These are phyloP conservation scores for Rutidosis leptorrhynchoides DNA, from an alignment of 129 eudicot species.

Conservation along the genomic window DNA sequence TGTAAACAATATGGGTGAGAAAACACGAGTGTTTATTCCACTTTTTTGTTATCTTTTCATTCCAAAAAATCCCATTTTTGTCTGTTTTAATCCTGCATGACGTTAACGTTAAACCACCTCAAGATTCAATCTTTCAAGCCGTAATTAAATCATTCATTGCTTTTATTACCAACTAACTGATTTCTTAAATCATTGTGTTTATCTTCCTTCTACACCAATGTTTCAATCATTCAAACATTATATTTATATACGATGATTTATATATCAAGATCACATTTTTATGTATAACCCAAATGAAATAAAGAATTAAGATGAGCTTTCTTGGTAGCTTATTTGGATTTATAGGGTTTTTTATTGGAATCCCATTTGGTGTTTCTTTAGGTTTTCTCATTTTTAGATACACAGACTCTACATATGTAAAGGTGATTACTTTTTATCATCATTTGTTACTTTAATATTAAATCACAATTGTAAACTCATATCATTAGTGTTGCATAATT, in stretches of 20 bases:
- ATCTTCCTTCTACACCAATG: constrained; percentile 26
- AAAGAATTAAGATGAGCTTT: constrained; percentile 41
- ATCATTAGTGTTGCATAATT: neutral
- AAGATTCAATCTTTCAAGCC: constrained; percentile 35
- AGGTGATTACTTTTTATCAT: constrained; percentile 35
- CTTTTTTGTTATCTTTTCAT: neutral
- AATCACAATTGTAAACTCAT: neutral
- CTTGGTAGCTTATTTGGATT: constrained; percentile 49
- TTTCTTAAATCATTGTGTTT: constrained; percentile 18
- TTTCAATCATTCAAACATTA: constrained; percentile 18
- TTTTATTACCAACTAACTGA: constrained; percentile 12
- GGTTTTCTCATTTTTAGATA: constrained; percentile 49
- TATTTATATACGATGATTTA: constrained; percentile 15
- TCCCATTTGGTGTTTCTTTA: constrained; percentile 51
- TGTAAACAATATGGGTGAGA: neutral
- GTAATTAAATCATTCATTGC: constrained; percentile 15
- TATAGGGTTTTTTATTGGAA: constrained; percentile 59
- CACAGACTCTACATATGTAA: constrained; percentile 47
- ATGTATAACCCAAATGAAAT: constrained; percentile 22
- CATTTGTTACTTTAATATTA: constrained; percentile 1
- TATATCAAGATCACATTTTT: constrained; percentile 12
- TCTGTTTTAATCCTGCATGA: constrained; percentile 27
- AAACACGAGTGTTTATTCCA: neutral
- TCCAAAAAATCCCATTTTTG: constrained; percentile 27
- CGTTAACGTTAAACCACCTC: constrained; percentile 37